Evolutionary conservation across 1,139 yeast genomes (phyloP).

Genomic region (Diutina scorzettiae): DNA sequence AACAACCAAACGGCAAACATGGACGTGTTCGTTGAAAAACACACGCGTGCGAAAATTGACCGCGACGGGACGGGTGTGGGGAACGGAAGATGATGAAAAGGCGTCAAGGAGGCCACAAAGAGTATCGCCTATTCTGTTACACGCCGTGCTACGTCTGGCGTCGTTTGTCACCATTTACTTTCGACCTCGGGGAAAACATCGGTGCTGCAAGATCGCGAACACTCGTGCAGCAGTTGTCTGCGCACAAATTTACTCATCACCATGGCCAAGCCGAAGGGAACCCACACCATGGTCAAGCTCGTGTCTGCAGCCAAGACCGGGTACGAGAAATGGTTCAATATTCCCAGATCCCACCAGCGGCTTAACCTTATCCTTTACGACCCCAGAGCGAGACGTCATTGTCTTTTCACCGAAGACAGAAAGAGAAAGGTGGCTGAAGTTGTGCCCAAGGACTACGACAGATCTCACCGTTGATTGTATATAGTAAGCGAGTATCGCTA

Average conservation of each 20-base stretch:
- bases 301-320: slow-evolving; percentile 17
- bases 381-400: slow-evolving; percentile 63
- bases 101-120: no score
- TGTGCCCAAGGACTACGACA: slow-evolving; percentile 46
- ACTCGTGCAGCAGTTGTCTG: not conserved
- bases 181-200: not conserved
- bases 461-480: slow-evolving; percentile 20
- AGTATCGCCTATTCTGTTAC: no score
- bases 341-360: slow-evolving; percentile 66
- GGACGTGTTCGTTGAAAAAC: slow-evolving; percentile 5
- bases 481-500: no score
- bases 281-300: slow-evolving; percentile 36
- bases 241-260: not conserved
- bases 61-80: no score
- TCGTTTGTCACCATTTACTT: no score
- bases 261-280: slow-evolving; percentile 25
- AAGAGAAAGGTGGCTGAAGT: slow-evolving; percentile 67
- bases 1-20: slow-evolving; percentile 8
- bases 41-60: no score
- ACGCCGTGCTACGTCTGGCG: no score
- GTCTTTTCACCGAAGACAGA: slow-evolving; percentile 76
- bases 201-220: not conserved
- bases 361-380: slow-evolving; percentile 83
- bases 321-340: slow-evolving; percentile 9
- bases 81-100: no score